Evolutionary conservation across 805 yeast species (phyloP).

Genomic region (Suhomyces canberraensis): DNA sequence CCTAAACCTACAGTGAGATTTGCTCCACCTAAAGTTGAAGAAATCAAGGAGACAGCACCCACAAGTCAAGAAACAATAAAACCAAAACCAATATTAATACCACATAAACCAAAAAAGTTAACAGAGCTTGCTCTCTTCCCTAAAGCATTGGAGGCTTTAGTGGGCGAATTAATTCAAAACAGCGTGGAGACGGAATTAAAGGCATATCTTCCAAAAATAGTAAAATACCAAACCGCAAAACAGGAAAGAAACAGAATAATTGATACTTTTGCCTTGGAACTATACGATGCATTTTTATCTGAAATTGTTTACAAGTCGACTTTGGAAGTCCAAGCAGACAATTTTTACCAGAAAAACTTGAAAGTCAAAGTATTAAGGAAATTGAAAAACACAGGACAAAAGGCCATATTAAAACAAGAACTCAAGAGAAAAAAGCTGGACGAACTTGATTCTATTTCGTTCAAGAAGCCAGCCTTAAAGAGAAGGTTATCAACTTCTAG

Average conservation of each 20-base stretch:
- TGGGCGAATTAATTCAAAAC: constrained; percentile 11
- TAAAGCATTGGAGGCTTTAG: constrained; percentile 23
- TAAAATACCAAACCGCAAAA: constrained; percentile 18
- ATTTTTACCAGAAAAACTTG: constrained; percentile 27
- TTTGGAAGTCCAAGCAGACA: constrained; percentile 46
- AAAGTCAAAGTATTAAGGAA: constrained; percentile 27
- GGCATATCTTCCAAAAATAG: constrained; percentile 22
- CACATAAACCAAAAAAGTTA: too few relatives aligned
- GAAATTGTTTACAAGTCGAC: constrained; percentile 49
- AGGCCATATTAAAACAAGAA: constrained; percentile 20
- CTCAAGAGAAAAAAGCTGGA: constrained; percentile 29
- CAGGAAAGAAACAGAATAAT: constrained; percentile 25
- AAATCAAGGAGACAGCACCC: too few relatives aligned
- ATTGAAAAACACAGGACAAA: constrained; percentile 27
- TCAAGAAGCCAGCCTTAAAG: constrained; percentile 18
- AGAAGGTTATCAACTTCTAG: constrained; percentile 14
- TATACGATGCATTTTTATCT: constrained; percentile 58
- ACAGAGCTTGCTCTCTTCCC: constrained; percentile 23
- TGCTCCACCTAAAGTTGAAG: too few relatives aligned
- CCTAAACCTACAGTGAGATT: too few relatives aligned
- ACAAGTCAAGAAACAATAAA: too few relatives aligned
- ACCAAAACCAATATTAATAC: too few relatives aligned
- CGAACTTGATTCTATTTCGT: constrained; percentile 27
- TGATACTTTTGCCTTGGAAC: constrained; percentile 43
- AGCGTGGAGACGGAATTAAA: constrained; percentile 17